These are phyloP conservation scores for Diaporthe ampelina DNA, from an alignment of 2,329 filamentous ascomycete species.

Conservation along the genomic window DNA sequence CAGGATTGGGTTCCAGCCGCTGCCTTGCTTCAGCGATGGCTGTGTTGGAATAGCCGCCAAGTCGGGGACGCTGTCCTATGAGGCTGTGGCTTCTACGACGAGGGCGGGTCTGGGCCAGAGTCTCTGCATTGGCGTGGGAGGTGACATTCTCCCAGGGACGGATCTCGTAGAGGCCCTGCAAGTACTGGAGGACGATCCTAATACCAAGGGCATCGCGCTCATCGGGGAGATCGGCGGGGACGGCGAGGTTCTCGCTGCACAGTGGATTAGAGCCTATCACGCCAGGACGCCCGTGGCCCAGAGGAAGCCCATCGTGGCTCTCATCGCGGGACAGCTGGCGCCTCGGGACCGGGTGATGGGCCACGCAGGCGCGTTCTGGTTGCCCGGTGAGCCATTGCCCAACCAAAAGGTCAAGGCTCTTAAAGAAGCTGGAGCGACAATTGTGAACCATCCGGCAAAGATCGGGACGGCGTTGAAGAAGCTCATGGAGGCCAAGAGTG, in stretches of 20 bases:
- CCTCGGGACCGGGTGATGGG: slow-evolving; percentile 79
- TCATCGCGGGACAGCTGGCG: slow-evolving; percentile 77
- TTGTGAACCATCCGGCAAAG: slow-evolving; percentile 82
- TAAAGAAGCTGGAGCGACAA: slow-evolving; percentile 74
- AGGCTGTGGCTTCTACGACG: slow-evolving; percentile 81
- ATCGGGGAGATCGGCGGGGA: slow-evolving; percentile 81
- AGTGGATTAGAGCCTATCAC: slow-evolving; percentile 79
- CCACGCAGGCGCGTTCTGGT: slow-evolving; percentile 81
- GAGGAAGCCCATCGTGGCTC: slow-evolving; percentile 79
- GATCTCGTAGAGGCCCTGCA: slow-evolving; percentile 79
- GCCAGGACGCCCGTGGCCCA: slow-evolving; percentile 65
- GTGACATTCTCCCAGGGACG: slow-evolving; percentile 81
- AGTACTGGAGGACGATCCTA: slow-evolving; percentile 74
- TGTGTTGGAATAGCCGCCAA: slow-evolving; percentile 84
- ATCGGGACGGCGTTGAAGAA: slow-evolving; percentile 78
- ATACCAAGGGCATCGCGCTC: slow-evolving; percentile 79
- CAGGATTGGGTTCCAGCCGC: slow-evolving; percentile 81
- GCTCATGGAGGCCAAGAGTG: slow-evolving; percentile 60
- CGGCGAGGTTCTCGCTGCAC: slow-evolving; percentile 78
- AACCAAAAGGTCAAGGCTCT: slow-evolving; percentile 76
- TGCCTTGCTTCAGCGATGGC: slow-evolving; percentile 80
- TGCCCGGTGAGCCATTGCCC: slow-evolving; percentile 75
- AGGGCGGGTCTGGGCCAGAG: slow-evolving; percentile 83
- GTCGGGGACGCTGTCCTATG: slow-evolving; percentile 84
- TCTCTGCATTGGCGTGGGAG: slow-evolving; percentile 82